Base-by-base conservation (phyloP, 1,139 yeast species). In the Torulaspora globosa region DNA sequence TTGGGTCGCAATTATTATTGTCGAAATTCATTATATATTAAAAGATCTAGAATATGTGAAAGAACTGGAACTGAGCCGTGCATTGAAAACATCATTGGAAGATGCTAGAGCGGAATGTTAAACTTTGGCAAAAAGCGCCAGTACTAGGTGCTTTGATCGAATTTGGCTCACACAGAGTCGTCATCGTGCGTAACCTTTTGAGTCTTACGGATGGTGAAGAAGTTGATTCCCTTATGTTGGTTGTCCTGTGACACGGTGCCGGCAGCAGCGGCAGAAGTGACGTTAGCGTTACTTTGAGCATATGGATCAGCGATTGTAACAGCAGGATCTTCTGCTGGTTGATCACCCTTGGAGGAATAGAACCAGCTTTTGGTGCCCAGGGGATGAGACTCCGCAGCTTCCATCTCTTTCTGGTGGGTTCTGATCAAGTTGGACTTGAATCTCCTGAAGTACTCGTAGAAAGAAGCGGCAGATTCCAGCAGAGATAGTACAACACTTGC, bases 201-300 rank as follows among this genome's bases (percentile, higher is more conserved):
- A 38, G 64, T 61, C 72, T 88, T 82, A 70, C 82, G 82, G 51
- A 84, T 81, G 62, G 81, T 82, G 73, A 84, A 84, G 69, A 84
- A 84, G 67, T 86, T 80, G 59, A 84, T 83, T 46, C 90, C 92
- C 40, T 84, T 81, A 56, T 77, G 78, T 43, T 62, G 64, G n/a
- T 56, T 55, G 44, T 61, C 58, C 26, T 50, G 58, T 27, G 50
- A 49, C 15, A 53, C 53, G 18, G 34, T 7, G 32, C 8, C 11
- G 10, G 33, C 34, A 31, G 34, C 21, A 21, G 56, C 44, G 10
- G 49, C 49, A 19, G 56, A 37, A 14, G 58, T 50, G 24, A 29
- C 15, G 23, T 36, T 43, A 7, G 26, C 37, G 14, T 39, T 30
- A 14, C 46, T 51, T 24, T 49, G 48, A 16, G 49, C 44, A 10